Evolutionary conservation across 768 basidiomycete species (phyloP).

Genomic region (Strobilomyces echinocephalus): DNA sequence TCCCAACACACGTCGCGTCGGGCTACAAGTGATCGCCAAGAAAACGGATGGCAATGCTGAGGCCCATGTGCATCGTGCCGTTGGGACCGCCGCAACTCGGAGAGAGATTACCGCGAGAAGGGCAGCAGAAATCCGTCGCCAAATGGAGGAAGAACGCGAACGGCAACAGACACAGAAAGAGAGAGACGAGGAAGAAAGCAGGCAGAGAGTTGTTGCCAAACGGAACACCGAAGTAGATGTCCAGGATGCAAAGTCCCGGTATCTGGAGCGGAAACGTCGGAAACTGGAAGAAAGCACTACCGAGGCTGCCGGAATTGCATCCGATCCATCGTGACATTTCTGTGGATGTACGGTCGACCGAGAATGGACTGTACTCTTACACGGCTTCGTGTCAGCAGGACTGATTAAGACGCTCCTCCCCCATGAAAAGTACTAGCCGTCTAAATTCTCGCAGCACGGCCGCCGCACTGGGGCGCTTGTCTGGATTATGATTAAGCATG

Average conservation of each 20-base stretch:
- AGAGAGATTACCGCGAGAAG: conserved; percentile 84
- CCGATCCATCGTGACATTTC: conserved; percentile 9
- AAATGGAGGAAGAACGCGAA: conserved; percentile 72
- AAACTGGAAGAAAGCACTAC: conserved; percentile 48
- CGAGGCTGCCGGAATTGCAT: not conserved
- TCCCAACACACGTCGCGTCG: conserved; percentile 72
- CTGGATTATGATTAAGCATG: conserved; percentile 55
- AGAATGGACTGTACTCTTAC: too few species aligned
- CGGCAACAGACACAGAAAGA: conserved; percentile 53
- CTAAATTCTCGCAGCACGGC: conserved; percentile 51
- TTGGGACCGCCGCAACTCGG: conserved; percentile 74
- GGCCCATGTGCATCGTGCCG: conserved; percentile 62
- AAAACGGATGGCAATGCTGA: conserved; percentile 27
- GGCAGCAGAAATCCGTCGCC: conserved; percentile 67
- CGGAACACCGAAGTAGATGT: conserved; percentile 75
- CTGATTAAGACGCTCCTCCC: conserved; percentile 29
- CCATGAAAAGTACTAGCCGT: conserved; percentile 40
- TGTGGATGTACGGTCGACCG: too few species aligned
- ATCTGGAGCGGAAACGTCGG: conserved; percentile 73
- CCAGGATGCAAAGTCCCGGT: conserved; percentile 68
- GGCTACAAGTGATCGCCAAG: conserved; percentile 34
- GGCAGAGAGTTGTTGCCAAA: conserved; percentile 61
- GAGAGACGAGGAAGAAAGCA: conserved; percentile 57
- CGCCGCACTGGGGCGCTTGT: conserved; percentile 47
- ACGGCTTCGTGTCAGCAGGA: conserved; percentile 7